A percentile compares a stretch with the other conserved stretches of the same genome.
Evolutionary conservation across 257 asterid genomes (phyloP).

Genomic region (Cynanchum wilfordii): DNA sequence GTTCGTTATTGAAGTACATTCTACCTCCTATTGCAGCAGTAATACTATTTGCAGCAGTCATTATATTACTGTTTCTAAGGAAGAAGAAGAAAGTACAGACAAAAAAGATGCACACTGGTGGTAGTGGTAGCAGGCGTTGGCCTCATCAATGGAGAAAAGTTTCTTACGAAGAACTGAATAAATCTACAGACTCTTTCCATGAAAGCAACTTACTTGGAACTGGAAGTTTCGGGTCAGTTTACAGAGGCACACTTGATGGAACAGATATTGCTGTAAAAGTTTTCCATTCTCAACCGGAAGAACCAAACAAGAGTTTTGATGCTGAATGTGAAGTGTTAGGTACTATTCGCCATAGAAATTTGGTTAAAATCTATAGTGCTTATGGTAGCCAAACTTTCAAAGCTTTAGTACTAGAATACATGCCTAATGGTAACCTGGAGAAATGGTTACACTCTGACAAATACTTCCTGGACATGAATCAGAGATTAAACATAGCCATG

Average conservation of each 20-base stretch:
- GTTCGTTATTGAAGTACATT: conserved; percentile 11
- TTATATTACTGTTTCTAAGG: not conserved
- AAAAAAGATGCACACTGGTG: conserved; percentile 1
- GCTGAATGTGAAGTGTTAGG: conserved; percentile 8
- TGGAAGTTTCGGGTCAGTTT: conserved; percentile 51
- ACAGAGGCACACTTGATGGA: conserved; percentile 38
- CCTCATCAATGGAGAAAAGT: conserved; percentile 24
- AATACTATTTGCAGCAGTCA: not conserved
- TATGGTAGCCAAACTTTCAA: not conserved
- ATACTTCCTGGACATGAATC: not conserved
- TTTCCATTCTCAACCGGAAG: not conserved
- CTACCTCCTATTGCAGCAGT: conserved; percentile 9
- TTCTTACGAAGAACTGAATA: conserved; percentile 34
- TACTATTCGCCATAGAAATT: conserved; percentile 3
- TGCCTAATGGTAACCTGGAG: conserved; percentile 2
- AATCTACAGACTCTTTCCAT: conserved; percentile 34
- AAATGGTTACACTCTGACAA: not conserved
- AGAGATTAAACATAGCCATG: not conserved
- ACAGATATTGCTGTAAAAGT: conserved; percentile 29
- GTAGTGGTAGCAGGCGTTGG: conserved; percentile 3
- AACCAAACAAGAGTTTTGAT: conserved; percentile 6
- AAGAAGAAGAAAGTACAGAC: not conserved
- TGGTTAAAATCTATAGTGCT: conserved; percentile 1
- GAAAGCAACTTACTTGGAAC: conserved; percentile 40
- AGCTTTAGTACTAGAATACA: conserved; percentile 4